These are phyloP conservation scores for Oryza glaberrima DNA, from an alignment of 176 grass and related monocot species.

Conservation along the genomic window DNA sequence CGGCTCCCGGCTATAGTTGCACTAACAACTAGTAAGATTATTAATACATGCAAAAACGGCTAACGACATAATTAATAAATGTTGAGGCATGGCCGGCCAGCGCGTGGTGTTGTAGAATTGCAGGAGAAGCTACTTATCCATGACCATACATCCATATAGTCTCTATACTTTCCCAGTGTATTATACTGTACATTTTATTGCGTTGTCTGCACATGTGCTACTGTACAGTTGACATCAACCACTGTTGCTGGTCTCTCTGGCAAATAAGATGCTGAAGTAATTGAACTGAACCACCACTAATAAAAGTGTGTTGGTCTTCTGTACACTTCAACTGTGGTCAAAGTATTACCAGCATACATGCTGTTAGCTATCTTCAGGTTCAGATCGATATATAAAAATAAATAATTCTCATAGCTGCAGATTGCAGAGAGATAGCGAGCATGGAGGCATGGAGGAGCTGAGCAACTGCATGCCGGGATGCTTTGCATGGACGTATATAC, in stretches of 20 bases:
- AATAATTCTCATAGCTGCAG: neutral
- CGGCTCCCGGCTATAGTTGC: neutral
- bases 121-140: neutral
- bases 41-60: neutral
- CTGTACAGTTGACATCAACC: neutral
- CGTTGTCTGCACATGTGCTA: neutral
- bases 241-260: neutral
- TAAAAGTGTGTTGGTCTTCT: neutral
- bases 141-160: neutral
- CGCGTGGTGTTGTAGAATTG: neutral
- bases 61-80: neutral
- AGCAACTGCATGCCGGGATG: no score
- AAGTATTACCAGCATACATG: neutral
- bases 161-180: neutral
- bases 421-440: neutral
- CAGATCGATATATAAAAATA: neutral
- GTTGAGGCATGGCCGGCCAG: neutral
- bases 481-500: neutral
- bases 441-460: neutral
- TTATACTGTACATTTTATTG: neutral
- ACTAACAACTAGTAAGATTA: neutral
- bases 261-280: conserved; percentile 3
- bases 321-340: neutral
- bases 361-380: neutral
- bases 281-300: neutral